A percentile compares a stretch with the other conserved stretches of the same genome.
phyloP scores from a whole-genome alignment of 345 rosid genomes.

The Rubroshorea leprosula region DNA sequence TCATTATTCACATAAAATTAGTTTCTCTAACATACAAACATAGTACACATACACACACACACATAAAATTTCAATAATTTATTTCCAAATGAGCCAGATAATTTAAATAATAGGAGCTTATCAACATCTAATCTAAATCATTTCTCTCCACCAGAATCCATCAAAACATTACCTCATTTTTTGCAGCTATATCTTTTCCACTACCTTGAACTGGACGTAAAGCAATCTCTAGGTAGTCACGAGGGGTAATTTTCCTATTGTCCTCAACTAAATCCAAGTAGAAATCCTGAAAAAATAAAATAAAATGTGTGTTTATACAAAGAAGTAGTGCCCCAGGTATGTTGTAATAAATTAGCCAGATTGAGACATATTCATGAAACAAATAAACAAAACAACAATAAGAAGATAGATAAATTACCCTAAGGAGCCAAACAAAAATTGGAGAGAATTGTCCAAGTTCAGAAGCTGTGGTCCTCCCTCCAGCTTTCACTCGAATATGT shows the following conservation, averaged over 20 bases:
- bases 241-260: slow-evolving; percentile 73
- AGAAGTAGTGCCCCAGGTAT: background rate
- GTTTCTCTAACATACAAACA: slow-evolving; percentile 1
- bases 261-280: slow-evolving; percentile 88
- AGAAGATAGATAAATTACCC: slow-evolving; percentile 42
- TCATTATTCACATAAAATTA: slow-evolving; percentile 21
- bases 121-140: too few relatives aligned
- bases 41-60: too few relatives aligned
- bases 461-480: slow-evolving; percentile 67
- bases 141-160: background rate
- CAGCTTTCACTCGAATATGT: slow-evolving; percentile 93
- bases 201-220: slow-evolving; percentile 74
- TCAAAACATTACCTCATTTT: slow-evolving; percentile 73
- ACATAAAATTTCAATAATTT: background rate
- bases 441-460: slow-evolving; percentile 95
- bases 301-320: slow-evolving; percentile 12
- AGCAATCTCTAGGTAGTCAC: slow-evolving; percentile 95
- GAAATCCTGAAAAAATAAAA: slow-evolving; percentile 78
- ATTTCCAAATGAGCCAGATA: background rate
- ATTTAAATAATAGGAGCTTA: background rate
- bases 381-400: background rate
- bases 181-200: slow-evolving; percentile 75
- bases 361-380: slow-evolving; percentile 1
- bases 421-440: slow-evolving; percentile 94
- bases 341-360: background rate